These are phyloP conservation scores for Scleroderma citrinum DNA, from an alignment of 768 basidiomycete genomes.

Conservation along the genomic window DNA sequence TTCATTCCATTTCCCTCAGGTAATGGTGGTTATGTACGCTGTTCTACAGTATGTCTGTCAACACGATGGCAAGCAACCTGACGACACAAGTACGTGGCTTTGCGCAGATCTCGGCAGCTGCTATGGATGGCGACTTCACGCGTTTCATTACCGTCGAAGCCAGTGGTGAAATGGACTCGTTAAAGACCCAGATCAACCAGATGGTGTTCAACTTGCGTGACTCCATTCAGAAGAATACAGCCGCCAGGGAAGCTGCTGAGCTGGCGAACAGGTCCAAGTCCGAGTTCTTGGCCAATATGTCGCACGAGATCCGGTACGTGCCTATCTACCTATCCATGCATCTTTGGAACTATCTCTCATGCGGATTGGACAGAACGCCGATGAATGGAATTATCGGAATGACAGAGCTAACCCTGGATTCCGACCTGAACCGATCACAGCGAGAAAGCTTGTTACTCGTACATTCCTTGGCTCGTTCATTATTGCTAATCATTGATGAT, in stretches of 20 bases:
- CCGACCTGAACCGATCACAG: slow-evolving; percentile 90
- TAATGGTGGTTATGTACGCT: neutral
- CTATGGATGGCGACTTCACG: slow-evolving; percentile 98
- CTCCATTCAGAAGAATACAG: slow-evolving; percentile 97
- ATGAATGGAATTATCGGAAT: slow-evolving; percentile 99
- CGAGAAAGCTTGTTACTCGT: slow-evolving; percentile 94
- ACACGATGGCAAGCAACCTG: slow-evolving; percentile 94
- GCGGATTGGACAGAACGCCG: slow-evolving; percentile 63
- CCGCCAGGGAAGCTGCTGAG: slow-evolving; percentile 95
- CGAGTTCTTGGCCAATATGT: slow-evolving; percentile 99
- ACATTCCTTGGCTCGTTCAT: slow-evolving; percentile 86
- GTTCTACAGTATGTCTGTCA: slow-evolving; percentile 74
- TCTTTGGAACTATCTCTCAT: slow-evolving; percentile 6
- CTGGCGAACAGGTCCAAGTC: slow-evolving; percentile 95
- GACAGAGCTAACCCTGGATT: slow-evolving; percentile 96
- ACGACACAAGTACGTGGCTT: slow-evolving; percentile 99
- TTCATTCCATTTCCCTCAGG: slow-evolving; percentile 8
- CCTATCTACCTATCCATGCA: neutral
- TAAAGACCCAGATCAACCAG: slow-evolving; percentile 98
- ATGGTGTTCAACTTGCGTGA: slow-evolving; percentile 98
- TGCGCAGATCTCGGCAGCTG: slow-evolving; percentile 96
- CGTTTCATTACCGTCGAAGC: slow-evolving; percentile 99
- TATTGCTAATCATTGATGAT: slow-evolving; percentile 96
- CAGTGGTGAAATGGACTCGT: slow-evolving; percentile 96
- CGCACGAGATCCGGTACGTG: slow-evolving; percentile 85